Conservation (phyloP, 176 grass and related monocot genomes). For the Poa annua region DNA sequence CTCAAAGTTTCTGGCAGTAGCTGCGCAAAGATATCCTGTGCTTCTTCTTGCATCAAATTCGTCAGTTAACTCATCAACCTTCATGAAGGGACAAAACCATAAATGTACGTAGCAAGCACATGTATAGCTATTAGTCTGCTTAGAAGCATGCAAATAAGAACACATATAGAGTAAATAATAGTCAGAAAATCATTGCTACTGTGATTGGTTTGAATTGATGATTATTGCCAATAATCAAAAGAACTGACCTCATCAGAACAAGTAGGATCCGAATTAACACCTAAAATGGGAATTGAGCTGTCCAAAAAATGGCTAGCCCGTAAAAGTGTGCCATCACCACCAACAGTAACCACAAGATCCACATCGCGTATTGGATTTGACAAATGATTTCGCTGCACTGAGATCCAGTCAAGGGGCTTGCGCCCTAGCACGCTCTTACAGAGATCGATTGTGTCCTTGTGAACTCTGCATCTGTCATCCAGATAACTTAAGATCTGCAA, state of each 20-base stretch:
- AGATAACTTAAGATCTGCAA: conserved; percentile 73
- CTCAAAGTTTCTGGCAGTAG: conserved; percentile 77
- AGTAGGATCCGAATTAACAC: conserved; percentile 96
- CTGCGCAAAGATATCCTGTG: conserved; percentile 93
- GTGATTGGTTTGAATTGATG: background rate
- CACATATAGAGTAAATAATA: conserved; percentile 11
- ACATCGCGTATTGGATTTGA: conserved; percentile 62
- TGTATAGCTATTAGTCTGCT: conserved; percentile 19
- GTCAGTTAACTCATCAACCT: conserved; percentile 84
- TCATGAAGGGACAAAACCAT: conserved; percentile 33
- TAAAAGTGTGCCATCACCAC: conserved; percentile 89
- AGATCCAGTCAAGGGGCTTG: conserved; percentile 59
- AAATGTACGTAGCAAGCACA: conserved; percentile 10
- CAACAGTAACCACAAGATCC: conserved; percentile 86
- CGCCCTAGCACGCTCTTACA: conserved; percentile 59
- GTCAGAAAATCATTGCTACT: background rate
- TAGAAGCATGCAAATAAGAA: background rate
- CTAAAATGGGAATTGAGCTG: conserved; percentile 74
- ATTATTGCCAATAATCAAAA: background rate
- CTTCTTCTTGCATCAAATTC: conserved; percentile 95
- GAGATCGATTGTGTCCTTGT: conserved; percentile 74
- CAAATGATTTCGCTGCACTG: conserved; percentile 66
- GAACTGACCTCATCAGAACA: conserved; percentile 63
- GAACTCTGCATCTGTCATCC: conserved; percentile 78
- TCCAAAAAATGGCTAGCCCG: conserved; percentile 82